Conservation (phyloP, 2,329 filamentous ascomycete species). For the Sordariomycetes sp. region DNA sequence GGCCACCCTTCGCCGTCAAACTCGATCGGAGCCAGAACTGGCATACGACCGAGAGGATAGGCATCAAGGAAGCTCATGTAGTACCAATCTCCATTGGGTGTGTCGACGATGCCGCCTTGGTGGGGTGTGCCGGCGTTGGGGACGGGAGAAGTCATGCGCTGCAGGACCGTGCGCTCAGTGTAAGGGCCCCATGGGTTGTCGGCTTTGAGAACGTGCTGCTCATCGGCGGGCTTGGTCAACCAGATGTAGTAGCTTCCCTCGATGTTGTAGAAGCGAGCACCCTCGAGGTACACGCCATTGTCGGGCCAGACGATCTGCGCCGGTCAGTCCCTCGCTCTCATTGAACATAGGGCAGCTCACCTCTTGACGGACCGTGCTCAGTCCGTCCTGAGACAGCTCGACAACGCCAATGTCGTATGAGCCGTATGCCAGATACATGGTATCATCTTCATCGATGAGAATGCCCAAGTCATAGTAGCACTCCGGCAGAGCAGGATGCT, state of each 20-base stretch:
- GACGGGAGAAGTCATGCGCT: slow-evolving; percentile 29
- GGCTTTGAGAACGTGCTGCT: slow-evolving; percentile 38
- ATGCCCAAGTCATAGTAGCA: slow-evolving; percentile 50
- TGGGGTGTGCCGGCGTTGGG: slow-evolving; percentile 33
- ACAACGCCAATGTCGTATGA: slow-evolving; percentile 37
- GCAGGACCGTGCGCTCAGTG: slow-evolving; percentile 28
- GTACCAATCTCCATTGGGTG: slow-evolving; percentile 42
- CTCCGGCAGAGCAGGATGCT: slow-evolving; percentile 13
- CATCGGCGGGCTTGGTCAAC: slow-evolving; percentile 31
- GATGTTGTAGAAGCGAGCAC: slow-evolving; percentile 44
- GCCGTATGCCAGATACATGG: slow-evolving; percentile 47
- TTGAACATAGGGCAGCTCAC: too few species aligned
- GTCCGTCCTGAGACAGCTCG: slow-evolving; percentile 36
- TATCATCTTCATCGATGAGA: slow-evolving; percentile 46
- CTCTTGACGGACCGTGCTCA: slow-evolving; percentile 30
- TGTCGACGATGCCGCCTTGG: slow-evolving; percentile 45
- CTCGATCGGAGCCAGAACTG: slow-evolving; percentile 41
- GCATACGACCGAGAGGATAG: slow-evolving; percentile 44
- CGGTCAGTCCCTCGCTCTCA: too few species aligned
- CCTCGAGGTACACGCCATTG: slow-evolving; percentile 29
- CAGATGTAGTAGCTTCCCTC: slow-evolving; percentile 47
- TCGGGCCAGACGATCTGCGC: slow-evolving; percentile 4
- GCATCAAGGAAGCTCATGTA: slow-evolving; percentile 45
- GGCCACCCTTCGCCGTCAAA: slow-evolving; percentile 41
- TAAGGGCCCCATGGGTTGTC: slow-evolving; percentile 39